Evolutionary conservation across 2,329 filamentous ascomycete genomes (phyloP), one percentile per base, ranked within the genome.

Genomic region (Fusarium circinatum): DNA sequence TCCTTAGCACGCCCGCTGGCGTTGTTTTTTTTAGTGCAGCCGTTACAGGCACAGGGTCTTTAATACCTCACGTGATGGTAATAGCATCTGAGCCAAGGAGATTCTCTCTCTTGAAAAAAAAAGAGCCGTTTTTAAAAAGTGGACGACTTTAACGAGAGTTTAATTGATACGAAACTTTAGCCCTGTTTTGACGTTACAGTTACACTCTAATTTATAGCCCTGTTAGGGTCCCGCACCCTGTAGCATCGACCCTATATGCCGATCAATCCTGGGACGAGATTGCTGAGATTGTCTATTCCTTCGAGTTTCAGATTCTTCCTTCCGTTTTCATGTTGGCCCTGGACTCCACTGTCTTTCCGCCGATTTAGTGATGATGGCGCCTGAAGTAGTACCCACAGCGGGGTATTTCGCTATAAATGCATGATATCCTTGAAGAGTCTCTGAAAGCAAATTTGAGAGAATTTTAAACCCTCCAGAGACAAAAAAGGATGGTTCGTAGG

Each of bases 191-290:
- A 70, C 59, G 51, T 59, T 51, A 58, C 56, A 58, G 42, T 51
- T 51, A n/a, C 41, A 58, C 56, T 58, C 28, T 54, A 59, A 47
- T 48, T 55, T 18, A 36, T 38, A 39, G 14, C 54, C 60, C n/a
- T 60, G 34, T 18, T 28, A 30, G 18, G 28, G 39, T 49, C 48
- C 54, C 65, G 38, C 54, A 52, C 49, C 51, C 51, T 54, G 45
- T 38, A 24, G 26, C 7, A 24, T 24, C 32, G 30, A 42, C 56
- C 30, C 42, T 68, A 39, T 44, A 59, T 47, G 67, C n/a, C 57
- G 66, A 69, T 69, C 66, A 47, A 41, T 22, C 49, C 57, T 68
- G 38, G 42, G 41, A 36, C 63, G 59, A 70, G 59, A 70, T 59
- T 65, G 32, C 32, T 34, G 39, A 70, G 59, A 65, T 65, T 48